phyloP scores from a whole-genome alignment of 768 basidiomycete species.

The Lactifluus hygrophoroides region DNA sequence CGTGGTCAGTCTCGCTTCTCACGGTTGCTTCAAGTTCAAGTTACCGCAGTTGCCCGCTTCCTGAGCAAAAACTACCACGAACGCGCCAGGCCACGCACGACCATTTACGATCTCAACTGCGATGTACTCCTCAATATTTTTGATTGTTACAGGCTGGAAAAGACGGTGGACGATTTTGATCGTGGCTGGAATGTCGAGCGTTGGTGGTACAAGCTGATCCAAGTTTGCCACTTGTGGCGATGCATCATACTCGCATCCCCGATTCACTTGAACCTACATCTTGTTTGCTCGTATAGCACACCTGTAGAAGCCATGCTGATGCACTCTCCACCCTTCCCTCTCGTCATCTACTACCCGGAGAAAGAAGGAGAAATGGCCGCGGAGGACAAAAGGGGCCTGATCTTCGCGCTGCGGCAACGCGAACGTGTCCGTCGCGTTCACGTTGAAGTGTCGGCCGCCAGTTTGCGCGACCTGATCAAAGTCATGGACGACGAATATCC shows the following conservation, averaged over 20 bases:
- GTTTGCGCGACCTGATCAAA: background rate
- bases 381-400: background rate
- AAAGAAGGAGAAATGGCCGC: background rate
- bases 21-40: background rate
- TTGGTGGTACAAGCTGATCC: slow-evolving; percentile 9
- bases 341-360: background rate
- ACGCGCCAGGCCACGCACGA: background rate
- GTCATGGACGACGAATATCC: slow-evolving; percentile 1
- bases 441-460: background rate
- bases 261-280: background rate
- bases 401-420: background rate
- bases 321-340: slow-evolving; percentile 2
- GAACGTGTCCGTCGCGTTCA: slow-evolving; percentile 6
- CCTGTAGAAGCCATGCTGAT: background rate
- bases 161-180: background rate
- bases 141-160: background rate
- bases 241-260: background rate
- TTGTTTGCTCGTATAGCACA: slow-evolving; percentile 1
- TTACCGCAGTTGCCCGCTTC: background rate
- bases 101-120: background rate
- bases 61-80: background rate
- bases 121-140: slow-evolving; percentile 1
- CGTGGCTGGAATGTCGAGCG: background rate
- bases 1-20: background rate
- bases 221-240: background rate